Conservation (phyloP, 768 basidiomycete species). For the Lyophyllum atratum region DNA sequence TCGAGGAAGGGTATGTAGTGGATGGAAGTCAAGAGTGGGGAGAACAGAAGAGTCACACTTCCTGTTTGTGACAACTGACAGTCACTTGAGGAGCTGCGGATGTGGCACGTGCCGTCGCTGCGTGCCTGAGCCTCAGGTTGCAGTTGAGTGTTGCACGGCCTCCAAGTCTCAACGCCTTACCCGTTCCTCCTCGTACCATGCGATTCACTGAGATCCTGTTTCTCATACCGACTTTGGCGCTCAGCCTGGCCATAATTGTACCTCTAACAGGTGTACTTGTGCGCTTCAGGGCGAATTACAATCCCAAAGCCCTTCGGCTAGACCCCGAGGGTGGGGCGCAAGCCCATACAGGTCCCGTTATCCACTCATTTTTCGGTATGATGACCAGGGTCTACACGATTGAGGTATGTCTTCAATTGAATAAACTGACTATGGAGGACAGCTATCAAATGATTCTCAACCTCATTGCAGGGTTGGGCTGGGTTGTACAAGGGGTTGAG, state of each 20-base stretch:
- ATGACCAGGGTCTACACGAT: conserved; percentile 66
- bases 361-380: conserved; percentile 78
- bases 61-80: too few relatives aligned
- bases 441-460: background rate
- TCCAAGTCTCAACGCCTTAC: background rate
- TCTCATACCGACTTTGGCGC: conserved; percentile 44
- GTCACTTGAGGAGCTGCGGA: too few relatives aligned
- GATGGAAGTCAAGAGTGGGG: too few relatives aligned
- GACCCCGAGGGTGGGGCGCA: conserved; percentile 77
- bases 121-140: too few relatives aligned
- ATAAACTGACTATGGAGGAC: background rate
- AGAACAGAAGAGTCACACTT: too few relatives aligned
- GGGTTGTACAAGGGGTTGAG: conserved; percentile 85
- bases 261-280: conserved; percentile 71
- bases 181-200: conserved; percentile 28
- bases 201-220: conserved; percentile 37
- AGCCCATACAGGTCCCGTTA: conserved; percentile 77
- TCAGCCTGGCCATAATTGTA: conserved; percentile 60
- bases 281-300: conserved; percentile 82
- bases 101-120: too few relatives aligned
- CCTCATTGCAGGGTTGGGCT: conserved; percentile 49
- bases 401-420: conserved; percentile 54
- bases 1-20: too few relatives aligned
- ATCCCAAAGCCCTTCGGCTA: conserved; percentile 80
- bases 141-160: background rate